Conservation (phyloP, 495 filamentous ascomycete genomes). For the Neurospora sp. region DNA sequence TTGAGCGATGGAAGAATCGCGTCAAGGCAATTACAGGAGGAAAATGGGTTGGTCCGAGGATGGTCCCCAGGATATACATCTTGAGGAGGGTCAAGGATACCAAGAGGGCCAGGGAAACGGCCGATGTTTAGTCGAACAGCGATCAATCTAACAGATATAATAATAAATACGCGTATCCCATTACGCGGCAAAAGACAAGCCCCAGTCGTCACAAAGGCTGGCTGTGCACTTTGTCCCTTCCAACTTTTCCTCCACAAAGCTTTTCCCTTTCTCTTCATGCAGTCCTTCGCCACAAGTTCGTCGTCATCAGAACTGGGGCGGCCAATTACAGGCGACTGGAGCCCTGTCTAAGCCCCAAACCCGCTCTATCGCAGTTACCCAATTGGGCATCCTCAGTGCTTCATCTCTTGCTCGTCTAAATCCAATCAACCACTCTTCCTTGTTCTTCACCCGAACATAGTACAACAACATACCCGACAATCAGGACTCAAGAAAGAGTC, state of each 20-base stretch:
- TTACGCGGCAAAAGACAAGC: not conserved
- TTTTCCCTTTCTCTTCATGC: too few species aligned
- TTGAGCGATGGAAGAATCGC: slow-evolving; percentile 21
- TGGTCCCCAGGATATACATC: slow-evolving; percentile 49
- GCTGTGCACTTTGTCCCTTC: not conserved
- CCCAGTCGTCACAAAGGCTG: not conserved
- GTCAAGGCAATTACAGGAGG: slow-evolving; percentile 39
- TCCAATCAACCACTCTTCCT: not conserved
- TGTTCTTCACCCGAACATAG: not conserved
- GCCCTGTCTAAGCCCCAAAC: not conserved
- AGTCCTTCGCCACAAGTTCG: not conserved
- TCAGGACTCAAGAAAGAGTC: not conserved
- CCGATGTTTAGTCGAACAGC: too few species aligned
- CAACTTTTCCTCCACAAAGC: not conserved
- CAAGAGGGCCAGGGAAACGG: not conserved
- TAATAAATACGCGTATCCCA: not conserved
- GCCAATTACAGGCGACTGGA: not conserved
- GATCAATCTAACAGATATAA: too few species aligned
- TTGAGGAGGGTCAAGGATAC: slow-evolving; percentile 35
- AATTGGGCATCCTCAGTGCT: not conserved
- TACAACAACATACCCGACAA: not conserved
- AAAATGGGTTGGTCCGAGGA: slow-evolving; percentile 53
- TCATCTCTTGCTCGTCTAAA: not conserved
- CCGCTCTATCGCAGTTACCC: not conserved
- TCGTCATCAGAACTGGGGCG: not conserved